phyloP scores from a whole-genome alignment of 495 filamentous ascomycete genomes.

The Aspergillus bertholletiae region DNA sequence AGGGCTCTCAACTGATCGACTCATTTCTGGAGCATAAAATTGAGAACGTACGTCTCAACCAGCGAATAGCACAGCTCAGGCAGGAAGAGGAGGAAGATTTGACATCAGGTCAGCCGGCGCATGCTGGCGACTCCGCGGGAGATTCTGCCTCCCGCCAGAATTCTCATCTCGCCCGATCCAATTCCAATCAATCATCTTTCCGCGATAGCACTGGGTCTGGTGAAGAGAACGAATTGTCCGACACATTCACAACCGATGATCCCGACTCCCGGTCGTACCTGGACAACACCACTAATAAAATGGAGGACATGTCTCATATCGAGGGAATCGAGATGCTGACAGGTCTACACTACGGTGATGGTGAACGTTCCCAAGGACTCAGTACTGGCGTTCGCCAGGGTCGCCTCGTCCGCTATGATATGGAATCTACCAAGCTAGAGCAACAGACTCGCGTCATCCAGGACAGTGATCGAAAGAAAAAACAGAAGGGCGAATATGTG shows the following conservation, averaged over 20 bases:
- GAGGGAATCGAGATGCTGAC: constrained; percentile 94
- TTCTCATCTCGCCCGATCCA: background rate
- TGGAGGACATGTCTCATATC: constrained; percentile 70
- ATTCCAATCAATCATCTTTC: background rate
- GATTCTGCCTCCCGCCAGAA: background rate
- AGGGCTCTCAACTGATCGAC: constrained; percentile 78
- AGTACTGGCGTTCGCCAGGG: constrained; percentile 80
- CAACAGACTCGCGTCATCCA: constrained; percentile 41
- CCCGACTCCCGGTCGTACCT: constrained; percentile 62
- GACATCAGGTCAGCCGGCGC: background rate
- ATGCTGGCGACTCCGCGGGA: constrained; percentile 2
- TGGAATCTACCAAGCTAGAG: constrained; percentile 80
- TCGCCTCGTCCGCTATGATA: constrained; percentile 78
- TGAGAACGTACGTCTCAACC: constrained; percentile 84
- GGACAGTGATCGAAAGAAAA: constrained; percentile 81
- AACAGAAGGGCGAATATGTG: constrained; percentile 93
- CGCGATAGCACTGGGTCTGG: constrained; percentile 8
- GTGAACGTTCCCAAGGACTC: constrained; percentile 84
- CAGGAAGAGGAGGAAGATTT: constrained; percentile 74
- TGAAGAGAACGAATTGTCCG: constrained; percentile 40
- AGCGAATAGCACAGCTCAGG: constrained; percentile 79
- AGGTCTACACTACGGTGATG: constrained; percentile 81
- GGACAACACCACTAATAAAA: constrained; percentile 74
- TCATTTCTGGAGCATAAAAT: constrained; percentile 97
- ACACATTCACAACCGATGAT: constrained; percentile 62